Percentiles rank a stretch among this genome's conserved stretches.
Conservation (phyloP, 2,329 filamentous ascomycete species). For the Myriosclerotinia curreyana region DNA sequence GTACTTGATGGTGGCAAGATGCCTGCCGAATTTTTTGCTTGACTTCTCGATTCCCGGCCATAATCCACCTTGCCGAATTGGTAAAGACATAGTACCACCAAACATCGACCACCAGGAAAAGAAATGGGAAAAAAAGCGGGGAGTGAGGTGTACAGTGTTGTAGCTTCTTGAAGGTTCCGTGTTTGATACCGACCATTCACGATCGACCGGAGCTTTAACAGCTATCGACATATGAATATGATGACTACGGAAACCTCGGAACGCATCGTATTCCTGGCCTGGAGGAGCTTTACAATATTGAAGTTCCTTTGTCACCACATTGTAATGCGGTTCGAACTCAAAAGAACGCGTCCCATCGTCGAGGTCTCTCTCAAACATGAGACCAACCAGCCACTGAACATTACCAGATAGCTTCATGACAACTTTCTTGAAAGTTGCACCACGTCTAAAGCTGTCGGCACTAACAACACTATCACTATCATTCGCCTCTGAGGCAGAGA, state of each 20-base stretch:
- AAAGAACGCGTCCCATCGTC: constrained; percentile 72
- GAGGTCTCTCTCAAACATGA: constrained; percentile 87
- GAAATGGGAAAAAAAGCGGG: constrained; percentile 97
- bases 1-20: constrained; percentile 98
- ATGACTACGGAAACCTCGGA: constrained; percentile 90
- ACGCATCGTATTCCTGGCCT: constrained; percentile 77
- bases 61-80: constrained; percentile 84
- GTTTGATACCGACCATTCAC: constrained; percentile 79
- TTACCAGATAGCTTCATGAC: constrained; percentile 98
- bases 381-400: constrained; percentile 85
- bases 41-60: constrained; percentile 94
- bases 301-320: constrained; percentile 81
- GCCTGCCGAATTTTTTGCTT: constrained; percentile 96
- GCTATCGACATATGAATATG: constrained; percentile 95
- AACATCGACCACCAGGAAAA: constrained; percentile 98
- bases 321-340: constrained; percentile 87
- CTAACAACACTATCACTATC: constrained; percentile 54
- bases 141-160: constrained; percentile 92
- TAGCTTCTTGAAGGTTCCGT: constrained; percentile 81
- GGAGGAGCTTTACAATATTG: constrained; percentile 61
- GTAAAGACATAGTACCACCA: constrained; percentile 88
- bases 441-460: constrained; percentile 61
- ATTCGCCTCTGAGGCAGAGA: constrained; percentile 52
- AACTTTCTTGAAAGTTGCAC: constrained; percentile 94
- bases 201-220: constrained; percentile 79